These are phyloP conservation scores for Verticillium isaacii DNA, from an alignment of 2,329 filamentous ascomycete genomes.

Conservation along the genomic window DNA sequence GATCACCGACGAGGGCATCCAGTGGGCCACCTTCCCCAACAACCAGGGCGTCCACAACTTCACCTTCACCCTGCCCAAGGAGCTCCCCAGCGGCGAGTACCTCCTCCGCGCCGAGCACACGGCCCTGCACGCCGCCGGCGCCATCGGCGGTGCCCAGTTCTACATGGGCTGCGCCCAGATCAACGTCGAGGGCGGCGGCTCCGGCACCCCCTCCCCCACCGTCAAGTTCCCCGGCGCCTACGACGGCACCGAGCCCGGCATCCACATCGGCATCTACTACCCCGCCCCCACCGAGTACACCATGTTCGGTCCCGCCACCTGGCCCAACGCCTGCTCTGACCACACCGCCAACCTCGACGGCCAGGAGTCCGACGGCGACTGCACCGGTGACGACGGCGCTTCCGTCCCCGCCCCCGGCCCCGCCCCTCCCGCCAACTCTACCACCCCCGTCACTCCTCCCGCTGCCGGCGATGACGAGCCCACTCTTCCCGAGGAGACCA, in stretches of 20 bases:
- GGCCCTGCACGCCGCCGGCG: constrained; percentile 35
- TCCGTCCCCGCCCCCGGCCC: background rate
- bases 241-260: constrained; percentile 21
- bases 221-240: constrained; percentile 11
- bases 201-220: background rate
- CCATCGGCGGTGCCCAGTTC: constrained; percentile 27
- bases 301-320: constrained; percentile 25
- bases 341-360: constrained; percentile 30
- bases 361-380: constrained; percentile 27
- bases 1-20: constrained; percentile 21
- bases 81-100: constrained; percentile 35
- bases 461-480: background rate
- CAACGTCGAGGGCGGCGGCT: constrained; percentile 22
- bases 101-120: constrained; percentile 41
- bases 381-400: constrained; percentile 17
- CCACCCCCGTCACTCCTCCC: background rate
- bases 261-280: constrained; percentile 30
- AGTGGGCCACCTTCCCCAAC: constrained; percentile 25
- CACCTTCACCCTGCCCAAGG: constrained; percentile 20
- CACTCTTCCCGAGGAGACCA: background rate
- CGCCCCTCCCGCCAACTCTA: background rate
- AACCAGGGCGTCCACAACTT: constrained; percentile 1
- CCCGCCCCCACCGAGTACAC: constrained; percentile 25
- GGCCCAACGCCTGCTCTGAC: constrained; percentile 28
- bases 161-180: constrained; percentile 41